Evolutionary conservation across 2,329 filamentous ascomycete species (phyloP).

Genomic region (Sarocladiaceae sp.): DNA sequence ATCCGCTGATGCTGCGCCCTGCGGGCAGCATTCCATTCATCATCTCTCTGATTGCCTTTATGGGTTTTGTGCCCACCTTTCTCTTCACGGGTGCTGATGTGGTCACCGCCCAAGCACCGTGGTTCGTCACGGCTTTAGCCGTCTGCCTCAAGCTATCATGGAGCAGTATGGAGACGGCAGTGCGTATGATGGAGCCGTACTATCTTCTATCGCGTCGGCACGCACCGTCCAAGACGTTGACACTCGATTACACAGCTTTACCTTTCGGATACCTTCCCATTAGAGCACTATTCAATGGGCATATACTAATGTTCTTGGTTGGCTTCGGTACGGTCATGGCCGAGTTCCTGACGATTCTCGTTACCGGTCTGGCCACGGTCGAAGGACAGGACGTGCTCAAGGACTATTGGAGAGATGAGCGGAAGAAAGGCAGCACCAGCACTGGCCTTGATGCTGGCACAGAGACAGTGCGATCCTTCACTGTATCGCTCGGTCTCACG

Average conservation of each 20-base stretch:
- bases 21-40: conserved; percentile 56
- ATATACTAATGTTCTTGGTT: conserved; percentile 61
- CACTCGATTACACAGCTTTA: conserved; percentile 66
- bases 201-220: conserved; percentile 62
- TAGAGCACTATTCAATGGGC: conserved; percentile 54
- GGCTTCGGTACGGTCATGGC: conserved; percentile 66
- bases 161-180: conserved; percentile 61
- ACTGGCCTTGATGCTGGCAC: conserved; percentile 41
- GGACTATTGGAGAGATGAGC: conserved; percentile 12
- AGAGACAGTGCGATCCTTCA: conserved; percentile 59
- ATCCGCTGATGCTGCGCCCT: conserved; percentile 62
- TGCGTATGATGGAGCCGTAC: conserved; percentile 70
- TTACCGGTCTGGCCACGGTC: conserved; percentile 58
- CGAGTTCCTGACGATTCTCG: conserved; percentile 65
- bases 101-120: conserved; percentile 56
- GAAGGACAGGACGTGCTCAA: conserved; percentile 54
- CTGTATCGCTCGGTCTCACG: conserved; percentile 55
- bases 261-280: conserved; percentile 61
- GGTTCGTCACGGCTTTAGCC: conserved; percentile 58
- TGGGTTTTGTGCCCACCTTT: conserved; percentile 52
- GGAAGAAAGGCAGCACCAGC: conserved; percentile 10
- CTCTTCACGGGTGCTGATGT: conserved; percentile 51
- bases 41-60: conserved; percentile 48
- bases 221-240: conserved; percentile 58
- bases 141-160: conserved; percentile 63